Base-by-base conservation (phyloP, 306 rosid species). In the Lathyrus tuberosus region DNA sequence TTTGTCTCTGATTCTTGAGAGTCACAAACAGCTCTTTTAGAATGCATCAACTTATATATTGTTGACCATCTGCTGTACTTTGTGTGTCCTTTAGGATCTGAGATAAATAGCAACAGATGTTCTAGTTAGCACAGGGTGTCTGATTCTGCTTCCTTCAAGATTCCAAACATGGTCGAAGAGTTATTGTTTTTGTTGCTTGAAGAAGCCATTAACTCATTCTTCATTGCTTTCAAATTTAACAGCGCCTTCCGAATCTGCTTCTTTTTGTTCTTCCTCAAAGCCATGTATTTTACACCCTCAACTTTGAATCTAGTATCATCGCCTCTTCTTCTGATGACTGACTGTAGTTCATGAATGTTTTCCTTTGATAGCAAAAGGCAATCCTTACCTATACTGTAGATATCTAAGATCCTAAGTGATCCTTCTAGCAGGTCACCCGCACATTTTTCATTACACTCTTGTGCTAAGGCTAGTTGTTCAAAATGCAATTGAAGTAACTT, bases 401-500 rank as follows among this genome's bases (percentile, higher is more conserved):
- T 67, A 60, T 77, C 83, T 47, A 80, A 76, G 33, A 80, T 60
- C 22, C 68, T 30, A 40, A 77, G 70, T 60, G 80, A 69, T 6
- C 82, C 63, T 56, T 77, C 74, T 43, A 66, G 67, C 33, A 84
- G 59, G 5, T 66, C 69, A 54, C 77, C 53, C 12, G 44, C 65
- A 2, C 15, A 20, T 58, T 73, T 79, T 4, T 37, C 67, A 8
- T 33, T 17, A 64, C 71, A 80, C 7, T 74, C 80, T 26, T 12
- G 76, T 22, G 72, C 37, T 26, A 79, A 65, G 49, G 37, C 65
- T 43, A 67, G 54, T 58, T 73, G 79, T 41, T 51, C 64, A 15
- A 30, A 16, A 46, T 81, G 73, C 49, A 83, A 64, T 33, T 72
- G 77, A 65, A 83, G 79, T 63, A 83, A 63, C 57, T 58, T 63